Conservation (phyloP, 2,329 filamentous ascomycete species). For the Penicillium sp. region DNA sequence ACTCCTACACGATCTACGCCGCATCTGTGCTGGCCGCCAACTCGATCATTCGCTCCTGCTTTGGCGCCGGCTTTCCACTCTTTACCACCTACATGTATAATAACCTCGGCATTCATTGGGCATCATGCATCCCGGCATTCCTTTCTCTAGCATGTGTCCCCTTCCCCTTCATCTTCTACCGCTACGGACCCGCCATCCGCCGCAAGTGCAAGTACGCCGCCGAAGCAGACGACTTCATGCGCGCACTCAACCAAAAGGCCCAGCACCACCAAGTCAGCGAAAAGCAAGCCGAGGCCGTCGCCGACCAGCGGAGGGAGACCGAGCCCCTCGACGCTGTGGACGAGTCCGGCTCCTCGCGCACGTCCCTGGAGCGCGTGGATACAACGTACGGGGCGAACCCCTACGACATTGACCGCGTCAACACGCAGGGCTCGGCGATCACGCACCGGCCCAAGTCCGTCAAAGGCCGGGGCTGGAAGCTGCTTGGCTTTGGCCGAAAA, state of each 20-base stretch:
- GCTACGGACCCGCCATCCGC: constrained; percentile 34
- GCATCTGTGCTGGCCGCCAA: constrained; percentile 40
- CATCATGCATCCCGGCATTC: constrained; percentile 42
- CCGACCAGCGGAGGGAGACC: constrained; percentile 2
- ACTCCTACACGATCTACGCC: constrained; percentile 38
- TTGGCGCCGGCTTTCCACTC: constrained; percentile 44
- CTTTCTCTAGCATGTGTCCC: constrained; percentile 39
- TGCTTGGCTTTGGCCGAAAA: constrained; percentile 7
- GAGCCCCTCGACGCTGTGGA: too few relatives aligned
- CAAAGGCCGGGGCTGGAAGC: constrained; percentile 2
- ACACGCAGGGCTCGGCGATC: constrained; percentile 30
- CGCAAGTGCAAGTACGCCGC: constrained; percentile 38
- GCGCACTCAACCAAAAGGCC: constrained; percentile 20
- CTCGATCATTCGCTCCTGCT: constrained; percentile 43
- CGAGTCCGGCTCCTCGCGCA: constrained; percentile 9
- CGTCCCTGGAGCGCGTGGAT: constrained; percentile 10
- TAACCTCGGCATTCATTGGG: constrained; percentile 45
- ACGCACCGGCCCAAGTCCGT: constrained; percentile 19
- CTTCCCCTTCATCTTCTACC: constrained; percentile 41
- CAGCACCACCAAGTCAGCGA: background rate
- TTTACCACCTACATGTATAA: constrained; percentile 44
- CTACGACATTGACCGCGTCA: constrained; percentile 34
- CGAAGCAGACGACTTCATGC: constrained; percentile 32
- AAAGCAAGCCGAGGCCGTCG: background rate
- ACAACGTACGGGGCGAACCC: constrained; percentile 29